These are phyloP conservation scores for Thamnidium elegans DNA, from an alignment of 192 early-diverging fungal species.

Conservation along the genomic window DNA sequence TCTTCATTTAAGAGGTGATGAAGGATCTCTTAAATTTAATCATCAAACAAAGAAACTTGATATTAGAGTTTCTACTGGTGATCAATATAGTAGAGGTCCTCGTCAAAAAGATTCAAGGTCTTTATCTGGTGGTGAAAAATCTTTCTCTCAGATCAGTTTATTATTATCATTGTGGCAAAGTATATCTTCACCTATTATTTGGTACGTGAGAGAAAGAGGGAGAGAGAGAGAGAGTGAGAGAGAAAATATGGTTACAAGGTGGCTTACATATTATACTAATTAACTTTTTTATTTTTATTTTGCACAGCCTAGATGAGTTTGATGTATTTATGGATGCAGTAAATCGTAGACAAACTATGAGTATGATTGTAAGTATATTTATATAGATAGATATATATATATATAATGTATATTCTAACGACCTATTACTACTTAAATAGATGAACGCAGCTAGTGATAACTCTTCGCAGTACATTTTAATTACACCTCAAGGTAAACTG, in stretches of 20 bases:
- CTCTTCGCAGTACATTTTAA: conserved; percentile 89
- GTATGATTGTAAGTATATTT: conserved; percentile 63
- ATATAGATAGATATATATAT: too few relatives aligned
- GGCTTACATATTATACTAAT: not conserved
- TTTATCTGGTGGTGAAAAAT: conserved; percentile 97
- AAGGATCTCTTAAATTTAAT: conserved; percentile 75
- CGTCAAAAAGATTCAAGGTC: conserved; percentile 83
- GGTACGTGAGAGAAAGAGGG: conserved; percentile 33
- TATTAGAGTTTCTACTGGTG: conserved; percentile 47
- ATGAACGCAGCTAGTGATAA: conserved; percentile 74
- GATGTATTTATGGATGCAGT: conserved; percentile 99
- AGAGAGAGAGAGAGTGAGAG: too few relatives aligned
- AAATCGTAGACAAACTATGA: conserved; percentile 86
- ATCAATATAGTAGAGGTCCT: conserved; percentile 39
- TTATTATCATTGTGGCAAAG: conserved; percentile 91
- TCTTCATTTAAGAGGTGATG: conserved; percentile 79
- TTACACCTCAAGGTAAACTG: conserved; percentile 75
- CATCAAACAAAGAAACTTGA: conserved; percentile 60
- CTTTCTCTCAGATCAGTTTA: conserved; percentile 91
- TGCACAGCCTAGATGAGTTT: conserved; percentile 87
- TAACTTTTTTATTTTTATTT: not conserved
- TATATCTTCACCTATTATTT: conserved; percentile 89
- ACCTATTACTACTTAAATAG: conserved; percentile 24
- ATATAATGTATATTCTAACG: not conserved
- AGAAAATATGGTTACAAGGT: not conserved